Evolutionary conservation across 345 rosid genomes (phyloP), one percentile per base, ranked within the genome.

Genomic region (Populus davidiana): DNA sequence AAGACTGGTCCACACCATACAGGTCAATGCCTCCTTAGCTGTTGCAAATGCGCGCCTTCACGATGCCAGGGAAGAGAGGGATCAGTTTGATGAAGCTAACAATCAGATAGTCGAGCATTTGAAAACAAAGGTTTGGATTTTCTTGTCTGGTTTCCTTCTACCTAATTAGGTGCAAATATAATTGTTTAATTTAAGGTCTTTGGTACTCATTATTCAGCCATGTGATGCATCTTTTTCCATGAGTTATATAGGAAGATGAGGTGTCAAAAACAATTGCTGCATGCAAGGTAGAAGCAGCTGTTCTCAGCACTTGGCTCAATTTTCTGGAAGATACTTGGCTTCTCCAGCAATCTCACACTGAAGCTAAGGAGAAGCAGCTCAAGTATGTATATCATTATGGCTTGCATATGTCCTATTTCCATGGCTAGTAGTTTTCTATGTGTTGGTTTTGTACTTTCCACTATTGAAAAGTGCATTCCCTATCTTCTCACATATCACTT

Each of bases 261-360:
- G 77, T 96, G 75, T 88, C 90, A 81, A 92, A 89, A 76, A 90
- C 98, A 43, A 78, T 95, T 81, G 75, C 89, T 71, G 86, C 98
- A 35, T 88, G 91, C 86, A 87, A 81, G 87, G 85, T 86, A 77
- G 99, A 96, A 85, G 91, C 92, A 66, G 85, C 89, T 74, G 93
- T 96, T 85, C 87, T 96, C 33, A 81, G 81, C 77, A 92, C 98
- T 4, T 96, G 99, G 99, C 85, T 91, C 79, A 93, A 92, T 75
- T 96, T 96, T 82, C 88, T 96, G 80, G 96, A 93, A 83, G 99
- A 96, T 83, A 82, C 98, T 33, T 93, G 97, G 99, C 88, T 87
- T 81, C 94, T 90, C 77, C 99, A 83, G 70, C 78, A 90, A 71
- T 80, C 93, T 0, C 84, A 92, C 78, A 77, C 82, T 27, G 98